phyloP scores from a whole-genome alignment of 257 asterid species.

The Catharanthus roseus region DNA sequence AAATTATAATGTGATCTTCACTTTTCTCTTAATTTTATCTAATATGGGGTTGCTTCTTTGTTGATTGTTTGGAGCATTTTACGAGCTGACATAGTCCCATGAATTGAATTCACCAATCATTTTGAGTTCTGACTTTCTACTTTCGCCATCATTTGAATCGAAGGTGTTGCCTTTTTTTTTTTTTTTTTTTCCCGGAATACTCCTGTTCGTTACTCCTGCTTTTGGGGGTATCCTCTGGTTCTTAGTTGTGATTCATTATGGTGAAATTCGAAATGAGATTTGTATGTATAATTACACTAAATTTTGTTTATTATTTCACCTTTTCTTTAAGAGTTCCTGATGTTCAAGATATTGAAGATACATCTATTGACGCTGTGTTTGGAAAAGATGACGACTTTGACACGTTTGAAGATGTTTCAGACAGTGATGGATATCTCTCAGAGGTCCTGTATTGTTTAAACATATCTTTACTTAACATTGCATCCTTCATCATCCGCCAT shows the following conservation, averaged over 20 bases:
- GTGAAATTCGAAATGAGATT: not conserved
- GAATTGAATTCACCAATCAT: not conserved
- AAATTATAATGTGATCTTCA: not conserved
- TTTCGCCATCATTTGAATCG: not conserved
- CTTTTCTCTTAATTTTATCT: not conserved
- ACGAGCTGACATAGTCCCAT: not conserved
- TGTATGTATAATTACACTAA: not conserved
- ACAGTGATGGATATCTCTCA: constrained; percentile 93
- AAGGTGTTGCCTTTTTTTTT: too few relatives aligned
- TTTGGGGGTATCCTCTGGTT: not conserved
- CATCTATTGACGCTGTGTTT: constrained; percentile 58
- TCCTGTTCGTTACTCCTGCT: not conserved
- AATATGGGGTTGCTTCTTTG: not conserved
- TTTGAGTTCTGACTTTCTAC: not conserved
- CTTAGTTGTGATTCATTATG: constrained; percentile 1
- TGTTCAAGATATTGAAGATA: constrained; percentile 34
- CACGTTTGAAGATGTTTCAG: constrained; percentile 53
- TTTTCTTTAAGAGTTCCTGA: constrained; percentile 34
- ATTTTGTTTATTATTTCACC: not conserved
- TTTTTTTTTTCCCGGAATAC: not conserved
- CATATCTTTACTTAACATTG: not conserved
- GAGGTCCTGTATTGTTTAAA: constrained; percentile 53
- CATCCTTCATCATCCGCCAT: constrained; percentile 12
- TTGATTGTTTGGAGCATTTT: not conserved
- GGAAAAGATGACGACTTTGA: constrained; percentile 45